These are phyloP conservation scores for Craspedostauros australis DNA, from an alignment of 108 stramenopile genomes.

Conservation along the genomic window DNA sequence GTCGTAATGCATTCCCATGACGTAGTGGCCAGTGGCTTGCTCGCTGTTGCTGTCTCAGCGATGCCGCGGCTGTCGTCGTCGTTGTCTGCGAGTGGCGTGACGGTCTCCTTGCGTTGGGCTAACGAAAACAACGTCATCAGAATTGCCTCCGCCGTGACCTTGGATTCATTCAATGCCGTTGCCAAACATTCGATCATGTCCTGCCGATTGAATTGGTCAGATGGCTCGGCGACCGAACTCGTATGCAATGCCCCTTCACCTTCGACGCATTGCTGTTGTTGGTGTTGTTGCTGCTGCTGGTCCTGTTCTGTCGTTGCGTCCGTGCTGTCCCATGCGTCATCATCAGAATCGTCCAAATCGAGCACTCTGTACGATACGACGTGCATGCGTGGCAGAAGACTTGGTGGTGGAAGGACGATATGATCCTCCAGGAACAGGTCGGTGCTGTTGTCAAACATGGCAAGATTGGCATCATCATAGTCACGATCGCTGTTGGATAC, in stretches of 20 bases:
- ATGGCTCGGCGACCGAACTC: not conserved
- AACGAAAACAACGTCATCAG: conserved; percentile 21
- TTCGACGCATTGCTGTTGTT: not conserved
- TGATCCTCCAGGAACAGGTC: not conserved
- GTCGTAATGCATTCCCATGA: conserved; percentile 9
- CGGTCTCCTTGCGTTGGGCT: conserved; percentile 19
- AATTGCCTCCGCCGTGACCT: conserved; percentile 11
- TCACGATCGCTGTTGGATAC: not conserved
- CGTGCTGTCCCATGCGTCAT: not conserved
- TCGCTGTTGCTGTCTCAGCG: too few relatives aligned
- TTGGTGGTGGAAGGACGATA: conserved; percentile 27
- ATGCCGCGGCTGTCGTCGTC: too few relatives aligned
- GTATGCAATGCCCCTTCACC: not conserved
- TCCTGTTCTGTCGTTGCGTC: not conserved
- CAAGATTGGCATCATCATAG: not conserved
- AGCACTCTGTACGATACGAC: conserved; percentile 27
- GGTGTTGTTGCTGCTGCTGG: not conserved
- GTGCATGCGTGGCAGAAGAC: conserved; percentile 49
- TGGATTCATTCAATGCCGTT: not conserved
- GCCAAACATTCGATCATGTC: not conserved
- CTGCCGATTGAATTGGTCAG: not conserved
- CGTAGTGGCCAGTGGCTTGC: too few relatives aligned
- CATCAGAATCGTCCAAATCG: conserved; percentile 28
- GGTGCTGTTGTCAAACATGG: not conserved
- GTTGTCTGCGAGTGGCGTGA: too few relatives aligned